Percentiles rank a stretch among this genome's conserved stretches.
Conservation (phyloP, 179 eudicot species). For the Actinidia arguta region DNA sequence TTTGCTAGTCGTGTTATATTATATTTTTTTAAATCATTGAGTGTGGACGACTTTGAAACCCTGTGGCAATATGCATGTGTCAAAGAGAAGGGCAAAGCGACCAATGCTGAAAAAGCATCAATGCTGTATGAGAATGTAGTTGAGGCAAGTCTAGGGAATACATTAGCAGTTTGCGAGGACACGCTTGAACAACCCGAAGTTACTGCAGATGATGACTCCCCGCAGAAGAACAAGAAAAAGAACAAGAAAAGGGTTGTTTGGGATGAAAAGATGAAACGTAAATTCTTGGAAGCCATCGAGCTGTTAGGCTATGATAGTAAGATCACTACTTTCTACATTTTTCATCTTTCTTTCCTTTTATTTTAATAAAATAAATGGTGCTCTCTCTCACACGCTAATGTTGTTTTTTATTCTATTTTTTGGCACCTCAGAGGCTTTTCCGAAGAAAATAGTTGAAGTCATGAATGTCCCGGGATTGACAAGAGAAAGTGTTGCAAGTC, state of each 20-base stretch:
- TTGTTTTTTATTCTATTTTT: not conserved
- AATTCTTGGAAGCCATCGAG: constrained; percentile 41
- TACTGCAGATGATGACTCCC: constrained; percentile 5
- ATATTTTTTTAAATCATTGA: constrained; percentile 30
- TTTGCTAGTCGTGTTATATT: constrained; percentile 10
- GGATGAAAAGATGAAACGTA: constrained; percentile 35
- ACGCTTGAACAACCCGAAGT: constrained; percentile 2
- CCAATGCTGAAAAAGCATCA: not conserved
- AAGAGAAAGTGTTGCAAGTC: constrained; percentile 49
- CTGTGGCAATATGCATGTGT: constrained; percentile 24
- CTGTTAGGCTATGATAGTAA: constrained; percentile 36
- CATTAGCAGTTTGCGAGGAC: not conserved
- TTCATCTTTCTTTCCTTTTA: not conserved
- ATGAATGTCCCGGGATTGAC: constrained; percentile 42
- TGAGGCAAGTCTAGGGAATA: not conserved
- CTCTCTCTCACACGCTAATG: not conserved
- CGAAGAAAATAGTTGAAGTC: constrained; percentile 44
- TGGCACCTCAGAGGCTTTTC: constrained; percentile 29
- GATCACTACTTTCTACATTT: constrained; percentile 5
- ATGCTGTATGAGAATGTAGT: constrained; percentile 5
- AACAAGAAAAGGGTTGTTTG: constrained; percentile 40
- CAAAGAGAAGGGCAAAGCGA: not conserved
- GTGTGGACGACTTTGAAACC: constrained; percentile 19
- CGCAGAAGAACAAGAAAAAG: no score
- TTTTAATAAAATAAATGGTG: not conserved